Evolutionary conservation across 805 yeast genomes (phyloP).

Genomic region (Sugiyamaella americana): DNA sequence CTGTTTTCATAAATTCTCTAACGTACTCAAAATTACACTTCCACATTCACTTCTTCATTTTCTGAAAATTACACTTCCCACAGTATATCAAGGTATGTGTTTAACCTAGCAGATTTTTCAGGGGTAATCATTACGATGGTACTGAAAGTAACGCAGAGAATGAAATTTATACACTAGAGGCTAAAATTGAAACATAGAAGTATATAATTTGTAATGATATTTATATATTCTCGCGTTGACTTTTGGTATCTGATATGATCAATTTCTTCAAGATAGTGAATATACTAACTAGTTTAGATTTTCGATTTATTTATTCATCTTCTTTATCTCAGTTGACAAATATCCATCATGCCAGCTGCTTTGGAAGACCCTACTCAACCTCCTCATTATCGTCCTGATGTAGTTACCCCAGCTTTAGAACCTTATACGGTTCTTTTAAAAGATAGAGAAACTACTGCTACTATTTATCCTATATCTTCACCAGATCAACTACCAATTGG

Average conservation of each 20-base stretch:
- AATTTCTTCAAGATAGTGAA: no score
- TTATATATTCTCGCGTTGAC: no score
- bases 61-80: not conserved
- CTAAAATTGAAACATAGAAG: not conserved
- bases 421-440: slow-evolving; percentile 73
- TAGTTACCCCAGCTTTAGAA: slow-evolving; percentile 39
- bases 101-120: no score
- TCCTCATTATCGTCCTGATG: slow-evolving; percentile 40
- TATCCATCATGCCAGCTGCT: slow-evolving; percentile 45
- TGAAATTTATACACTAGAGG: not conserved
- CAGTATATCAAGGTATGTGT: slow-evolving; percentile 10
- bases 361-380: slow-evolving; percentile 47
- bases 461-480: slow-evolving; percentile 77
- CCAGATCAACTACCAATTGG: slow-evolving; percentile 69
- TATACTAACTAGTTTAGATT: not conserved
- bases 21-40: not conserved
- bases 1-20: no score
- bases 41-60: not conserved
- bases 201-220: no score
- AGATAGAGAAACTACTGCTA: slow-evolving; percentile 89
- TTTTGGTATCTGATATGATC: no score
- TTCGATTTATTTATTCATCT: not conserved
- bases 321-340: no score
- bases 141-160: no score
- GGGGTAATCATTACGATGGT: no score